Evolutionary conservation across 176 grass and related monocot genomes (phyloP), one percentile per base, ranked within the genome.

Genomic region (Bonia amplexicaulis): DNA sequence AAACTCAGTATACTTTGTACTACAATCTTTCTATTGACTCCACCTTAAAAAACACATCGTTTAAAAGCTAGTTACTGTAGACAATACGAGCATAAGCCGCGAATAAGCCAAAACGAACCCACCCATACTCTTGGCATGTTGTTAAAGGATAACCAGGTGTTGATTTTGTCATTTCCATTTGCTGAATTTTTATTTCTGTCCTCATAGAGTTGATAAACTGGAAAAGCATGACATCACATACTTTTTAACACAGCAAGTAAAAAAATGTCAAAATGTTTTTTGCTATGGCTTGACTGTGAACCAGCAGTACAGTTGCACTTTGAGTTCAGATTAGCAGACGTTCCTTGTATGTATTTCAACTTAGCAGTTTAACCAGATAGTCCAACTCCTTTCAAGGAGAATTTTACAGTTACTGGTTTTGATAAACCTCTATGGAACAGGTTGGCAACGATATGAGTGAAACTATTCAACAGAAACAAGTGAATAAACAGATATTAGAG

Each of bases 91-190:
- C 31, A 33, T 33, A 33, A 33, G 31, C 31, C 3, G 31, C 0
- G 3, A 33, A 33, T 33, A 33, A 33, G 0, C 31, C 31, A 33
- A 33, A 33, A 33, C 31, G 31, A 33, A 33, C 31, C 31, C 31
- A 3, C 31, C 31, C 31, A 42, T 90, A 80, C 82, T 81, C 82
- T 82, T 80, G 68, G 35, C 68, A 80, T 87, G 82, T 80, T 74
- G 60, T 90, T 94, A 61, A 73, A 91, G 49, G 82, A 94, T 66
- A 79, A 71, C 1, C 53, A 84, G 66, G 80, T 84, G 68, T 39
- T 75, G 14, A 71, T 85, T 37, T 54, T 89, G 35, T 39, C 76
- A 77, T 66, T 45, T 71, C 66, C 14, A 31, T 42, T 62, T 41
- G 41, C 57, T 42, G 10, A 53, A 70, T 27, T 61, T 80, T 64